These are phyloP conservation scores for Colletotrichum neosansevieriae DNA, from an alignment of 2,329 filamentous ascomycete genomes.

Conservation along the genomic window DNA sequence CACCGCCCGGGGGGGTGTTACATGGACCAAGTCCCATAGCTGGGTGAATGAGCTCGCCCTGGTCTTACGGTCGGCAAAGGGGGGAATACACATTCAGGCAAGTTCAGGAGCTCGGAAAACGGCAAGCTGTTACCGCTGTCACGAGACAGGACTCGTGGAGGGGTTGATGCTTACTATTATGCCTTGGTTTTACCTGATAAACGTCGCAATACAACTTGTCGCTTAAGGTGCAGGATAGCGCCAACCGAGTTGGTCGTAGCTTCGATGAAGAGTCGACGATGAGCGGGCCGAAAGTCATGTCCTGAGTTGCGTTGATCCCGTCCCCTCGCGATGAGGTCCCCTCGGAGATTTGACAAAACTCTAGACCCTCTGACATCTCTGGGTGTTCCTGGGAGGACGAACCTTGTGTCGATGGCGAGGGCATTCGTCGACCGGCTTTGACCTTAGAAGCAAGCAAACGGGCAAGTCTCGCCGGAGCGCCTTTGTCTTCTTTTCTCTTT, in stretches of 20 bases:
- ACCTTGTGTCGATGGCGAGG: neutral
- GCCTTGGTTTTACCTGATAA: neutral
- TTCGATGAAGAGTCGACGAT: slow-evolving; percentile 3
- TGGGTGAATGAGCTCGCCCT: no score
- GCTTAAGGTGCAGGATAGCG: neutral
- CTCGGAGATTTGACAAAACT: slow-evolving; percentile 4
- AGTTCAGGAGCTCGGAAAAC: no score
- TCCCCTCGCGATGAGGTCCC: neutral
- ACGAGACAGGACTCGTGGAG: neutral
- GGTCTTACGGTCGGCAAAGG: no score
- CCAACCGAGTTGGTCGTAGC: slow-evolving; percentile 3
- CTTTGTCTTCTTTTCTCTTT: no score
- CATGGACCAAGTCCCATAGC: no score
- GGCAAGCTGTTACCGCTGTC: neutral
- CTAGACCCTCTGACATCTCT: neutral
- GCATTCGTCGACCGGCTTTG: neutral
- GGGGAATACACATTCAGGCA: no score
- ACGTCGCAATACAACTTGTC: neutral
- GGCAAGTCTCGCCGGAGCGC: neutral
- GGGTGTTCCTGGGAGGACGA: slow-evolving; percentile 2
- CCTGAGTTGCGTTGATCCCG: neutral
- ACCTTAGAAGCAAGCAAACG: neutral
- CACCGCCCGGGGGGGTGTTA: no score
- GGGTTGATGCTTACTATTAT: neutral
- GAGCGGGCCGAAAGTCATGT: neutral